Percentiles rank a stretch among this genome's conserved stretches.
phyloP scores from a whole-genome alignment of 108 stramenopile species.

The Parietichytrium sp. region DNA sequence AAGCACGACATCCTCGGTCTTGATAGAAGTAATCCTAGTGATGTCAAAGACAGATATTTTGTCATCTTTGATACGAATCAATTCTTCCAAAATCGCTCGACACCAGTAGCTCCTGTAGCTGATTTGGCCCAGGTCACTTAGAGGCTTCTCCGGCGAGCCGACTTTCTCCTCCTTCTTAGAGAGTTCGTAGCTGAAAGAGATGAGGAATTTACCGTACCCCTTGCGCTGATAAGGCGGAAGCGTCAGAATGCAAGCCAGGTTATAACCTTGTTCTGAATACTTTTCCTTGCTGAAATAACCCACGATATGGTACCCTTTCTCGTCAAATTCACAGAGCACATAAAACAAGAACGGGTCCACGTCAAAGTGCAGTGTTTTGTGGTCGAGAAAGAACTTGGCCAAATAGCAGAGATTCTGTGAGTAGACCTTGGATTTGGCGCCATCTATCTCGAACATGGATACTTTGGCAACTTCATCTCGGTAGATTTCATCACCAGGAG shows the following conservation, averaged over 20 bases:
- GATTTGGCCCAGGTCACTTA: slow-evolving; percentile 94
- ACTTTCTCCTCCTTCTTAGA: slow-evolving; percentile 91
- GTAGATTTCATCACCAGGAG: slow-evolving; percentile 95
- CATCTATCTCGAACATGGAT: slow-evolving; percentile 96
- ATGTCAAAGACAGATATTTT: slow-evolving; percentile 80
- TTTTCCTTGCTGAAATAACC: slow-evolving; percentile 99
- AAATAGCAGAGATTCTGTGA: slow-evolving; percentile 97
- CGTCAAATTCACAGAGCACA: slow-evolving; percentile 86
- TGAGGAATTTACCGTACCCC: slow-evolving; percentile 97
- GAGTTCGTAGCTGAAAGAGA: slow-evolving; percentile 94
- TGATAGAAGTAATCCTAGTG: slow-evolving; percentile 80
- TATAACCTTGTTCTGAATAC: slow-evolving; percentile 96
- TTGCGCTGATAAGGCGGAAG: slow-evolving; percentile 97
- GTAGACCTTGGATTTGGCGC: slow-evolving; percentile 80
- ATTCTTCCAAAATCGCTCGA: slow-evolving; percentile 73
- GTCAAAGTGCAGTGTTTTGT: slow-evolving; percentile 98
- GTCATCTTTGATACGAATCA: slow-evolving; percentile 42
- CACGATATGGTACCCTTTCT: slow-evolving; percentile 76
- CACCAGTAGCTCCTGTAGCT: slow-evolving; percentile 92
- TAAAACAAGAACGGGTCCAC: slow-evolving; percentile 98
- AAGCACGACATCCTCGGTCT: slow-evolving; percentile 91
- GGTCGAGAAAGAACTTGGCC: slow-evolving; percentile 98
- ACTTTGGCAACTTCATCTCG: slow-evolving; percentile 61
- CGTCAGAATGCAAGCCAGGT: slow-evolving; percentile 97
- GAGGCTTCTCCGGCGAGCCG: slow-evolving; percentile 97